Base-by-base conservation (phyloP, 164 flowering plant species). In the Malania oleifera region DNA sequence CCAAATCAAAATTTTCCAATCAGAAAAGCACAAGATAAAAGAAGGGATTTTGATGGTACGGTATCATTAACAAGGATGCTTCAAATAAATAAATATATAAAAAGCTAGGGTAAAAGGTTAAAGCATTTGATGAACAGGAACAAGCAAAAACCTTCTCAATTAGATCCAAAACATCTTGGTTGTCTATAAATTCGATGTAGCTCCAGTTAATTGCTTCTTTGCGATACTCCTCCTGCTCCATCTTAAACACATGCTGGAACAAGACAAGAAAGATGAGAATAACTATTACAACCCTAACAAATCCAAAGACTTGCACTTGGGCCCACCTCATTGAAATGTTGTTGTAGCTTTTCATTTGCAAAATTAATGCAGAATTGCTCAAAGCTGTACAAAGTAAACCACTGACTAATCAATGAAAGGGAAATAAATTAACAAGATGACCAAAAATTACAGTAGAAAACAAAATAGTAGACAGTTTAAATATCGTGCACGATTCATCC, bases 271-370 rank as follows among this genome's bases (percentile, higher is more conserved):
- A 45, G 25, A 11, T 52, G 1, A 14, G 22, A 15, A 54, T 46
- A 23, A 56, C 46, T 22, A 19, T 17, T 14, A 31, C 38, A 25
- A 45, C 11, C 26, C 5, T 6, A 26, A 19, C 37, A 54, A 29
- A 57, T 31, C 9, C 35, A 31, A 31, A 31, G 9, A 31, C 9
- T 31, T 31, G 4, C 9, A 4, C 9, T 31, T 31, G 4, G 54
- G 26, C 64, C 1, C 38, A 91, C 98, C 96, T 91, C 96, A 73
- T 91, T 91, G 66, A 91, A 91, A 78, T 91, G 96, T 63, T 91
- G 98, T 71, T 91, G 98, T 70, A 91, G 95, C 75, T 88, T 91
- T 70, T 91, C 98, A 74, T 91, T 91, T n/a, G 98, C 98, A 76
- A 86, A 91, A 63, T 91, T 91, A 64, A 91, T 91, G 74, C 98